phyloP scores from a whole-genome alignment of 768 basidiomycete genomes.

The Mycena galericulata region DNA sequence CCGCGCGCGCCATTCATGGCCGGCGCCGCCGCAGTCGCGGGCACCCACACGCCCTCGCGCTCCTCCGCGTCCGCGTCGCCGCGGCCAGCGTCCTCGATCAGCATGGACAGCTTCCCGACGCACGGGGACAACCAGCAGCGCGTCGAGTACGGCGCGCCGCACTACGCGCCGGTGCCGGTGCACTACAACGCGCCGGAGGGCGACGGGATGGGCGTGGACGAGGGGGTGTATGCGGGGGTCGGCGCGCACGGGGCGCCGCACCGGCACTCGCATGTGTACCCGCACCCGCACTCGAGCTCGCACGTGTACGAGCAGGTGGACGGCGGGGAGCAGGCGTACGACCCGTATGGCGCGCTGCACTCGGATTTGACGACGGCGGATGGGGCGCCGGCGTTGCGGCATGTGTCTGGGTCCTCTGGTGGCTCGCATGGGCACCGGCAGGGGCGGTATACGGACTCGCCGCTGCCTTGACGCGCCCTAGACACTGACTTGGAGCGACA shows the following conservation, averaged over 20 bases:
- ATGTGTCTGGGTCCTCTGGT: background rate
- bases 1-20: slow-evolving; percentile 33
- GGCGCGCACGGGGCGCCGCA: too few relatives aligned
- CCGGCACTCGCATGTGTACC: too few relatives aligned
- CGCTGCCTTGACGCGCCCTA: too few relatives aligned
- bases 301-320: background rate
- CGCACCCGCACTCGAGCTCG: too few relatives aligned
- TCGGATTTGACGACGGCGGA: slow-evolving; percentile 18
- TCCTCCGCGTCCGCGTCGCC: background rate
- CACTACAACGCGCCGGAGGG: background rate
- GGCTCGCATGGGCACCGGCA: background rate
- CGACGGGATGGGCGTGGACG: background rate
- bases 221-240: background rate
- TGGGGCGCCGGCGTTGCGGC: slow-evolving; percentile 9
- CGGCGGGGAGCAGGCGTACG: background rate
- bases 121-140: slow-evolving; percentile 25
- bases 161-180: background rate
- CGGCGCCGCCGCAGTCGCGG: background rate
- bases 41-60: too few relatives aligned
- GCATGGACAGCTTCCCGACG: slow-evolving; percentile 23
- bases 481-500: too few relatives aligned
- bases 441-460: slow-evolving; percentile 13
- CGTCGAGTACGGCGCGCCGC: slow-evolving; percentile 20
- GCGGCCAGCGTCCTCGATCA: slow-evolving; percentile 24
- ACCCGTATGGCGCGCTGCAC: slow-evolving; percentile 24